A percentile compares a stretch with the other conserved stretches of the same genome.
phyloP scores from a whole-genome alignment of 1,139 yeast genomes.

The Diutina ranongensis region DNA sequence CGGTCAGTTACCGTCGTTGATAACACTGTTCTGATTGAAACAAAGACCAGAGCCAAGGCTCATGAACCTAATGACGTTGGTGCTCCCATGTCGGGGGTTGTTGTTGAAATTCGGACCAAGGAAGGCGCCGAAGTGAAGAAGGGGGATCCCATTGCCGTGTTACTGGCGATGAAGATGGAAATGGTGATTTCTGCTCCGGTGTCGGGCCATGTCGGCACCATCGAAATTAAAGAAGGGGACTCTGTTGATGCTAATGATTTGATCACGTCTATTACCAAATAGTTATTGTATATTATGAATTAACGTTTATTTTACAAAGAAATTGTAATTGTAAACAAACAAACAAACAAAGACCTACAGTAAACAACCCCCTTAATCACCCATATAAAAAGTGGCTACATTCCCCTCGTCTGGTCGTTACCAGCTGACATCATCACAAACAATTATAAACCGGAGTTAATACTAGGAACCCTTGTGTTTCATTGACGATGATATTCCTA shows the following conservation, averaged over 20 bases:
- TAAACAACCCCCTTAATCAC: too few relatives aligned
- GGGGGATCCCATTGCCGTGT: slow-evolving; percentile 92
- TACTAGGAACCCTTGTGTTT: too few relatives aligned
- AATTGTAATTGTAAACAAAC: too few relatives aligned
- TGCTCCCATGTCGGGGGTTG: slow-evolving; percentile 99
- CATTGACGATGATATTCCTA: too few relatives aligned
- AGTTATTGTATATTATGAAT: too few relatives aligned
- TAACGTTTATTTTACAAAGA: too few relatives aligned
- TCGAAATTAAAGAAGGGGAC: slow-evolving; percentile 79
- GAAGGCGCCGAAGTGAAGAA: slow-evolving; percentile 82
- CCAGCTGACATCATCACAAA: too few relatives aligned
- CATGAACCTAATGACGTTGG: slow-evolving; percentile 90
- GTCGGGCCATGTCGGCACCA: slow-evolving; percentile 70
- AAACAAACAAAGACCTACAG: too few relatives aligned
- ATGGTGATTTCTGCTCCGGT: slow-evolving; percentile 94
- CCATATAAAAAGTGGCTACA: too few relatives aligned
- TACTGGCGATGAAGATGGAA: slow-evolving; percentile 99
- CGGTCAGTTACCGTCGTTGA: slow-evolving; percentile 90
- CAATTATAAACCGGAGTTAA: too few relatives aligned
- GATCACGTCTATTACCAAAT: slow-evolving; percentile 28
- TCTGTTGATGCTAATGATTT: slow-evolving; percentile 91
- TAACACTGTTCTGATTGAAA: slow-evolving; percentile 74
- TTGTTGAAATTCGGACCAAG: slow-evolving; percentile 86
- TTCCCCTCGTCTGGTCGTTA: too few relatives aligned
- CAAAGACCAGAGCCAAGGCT: slow-evolving; percentile 84